Evolutionary conservation across 2,329 filamentous ascomycete genomes (phyloP), one percentile per base, ranked within the genome.

Genomic region (Lecanosticta acicola): DNA sequence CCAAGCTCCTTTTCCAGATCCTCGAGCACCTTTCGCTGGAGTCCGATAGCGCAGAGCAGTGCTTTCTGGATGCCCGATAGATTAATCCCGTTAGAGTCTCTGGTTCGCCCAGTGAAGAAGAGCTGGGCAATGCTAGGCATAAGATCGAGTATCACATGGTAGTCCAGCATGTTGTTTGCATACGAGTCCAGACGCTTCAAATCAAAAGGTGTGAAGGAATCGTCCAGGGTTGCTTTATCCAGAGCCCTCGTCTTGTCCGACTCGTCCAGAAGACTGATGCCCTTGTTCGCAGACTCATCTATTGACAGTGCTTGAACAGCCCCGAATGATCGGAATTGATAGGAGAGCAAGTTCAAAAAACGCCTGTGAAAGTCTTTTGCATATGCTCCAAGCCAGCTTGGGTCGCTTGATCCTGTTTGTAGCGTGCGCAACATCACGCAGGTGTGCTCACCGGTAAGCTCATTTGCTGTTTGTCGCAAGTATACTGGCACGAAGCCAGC

Each of bases 151-250:
- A 98, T 93, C 57, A 96, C 90, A 63, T 96, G 94, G 72, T 97
- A 95, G 68, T 98, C 94, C 34, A 98, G 81, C 77, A 96, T 86
- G 69, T 94, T 95, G 69, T 94, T 94, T 13, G 93, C 87, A 60
- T 98, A 98, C 35, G 86, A 90, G 64, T 96, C 91, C 2, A 98
- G 76, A 20, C 93, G 84, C 73, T 97, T 97, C 51, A 96, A 79
- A 66, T 98, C 93, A 65, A 93, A 97, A 0, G 93, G 90, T 3
- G 87, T 88, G 66, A 98, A 79, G 2, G 84, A 67, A 13, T 74
- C 72, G 60, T 96, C 90, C 4, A 98, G 77, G 50, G 90, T 85
- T 1, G 70, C 53, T 68, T 94, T 94, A 10, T 74, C 80, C 42
- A 98, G 71, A 1, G 80, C 69, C 3, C 70, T 66, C 0, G 74